Evolutionary conservation across 73 alveolate species (phyloP).

Genomic region (Tetrahymena borealis): DNA sequence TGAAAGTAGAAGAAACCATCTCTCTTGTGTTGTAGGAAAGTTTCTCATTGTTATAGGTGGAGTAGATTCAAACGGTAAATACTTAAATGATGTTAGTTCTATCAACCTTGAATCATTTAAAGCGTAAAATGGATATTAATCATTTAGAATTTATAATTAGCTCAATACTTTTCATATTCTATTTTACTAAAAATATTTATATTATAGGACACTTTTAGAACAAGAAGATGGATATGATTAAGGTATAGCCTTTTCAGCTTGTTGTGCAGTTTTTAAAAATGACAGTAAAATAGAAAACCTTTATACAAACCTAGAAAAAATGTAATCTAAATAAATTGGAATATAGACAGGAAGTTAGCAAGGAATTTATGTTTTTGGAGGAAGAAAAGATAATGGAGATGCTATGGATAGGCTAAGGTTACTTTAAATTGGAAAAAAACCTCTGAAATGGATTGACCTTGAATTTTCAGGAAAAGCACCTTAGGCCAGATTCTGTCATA

Average conservation of each 20-base stretch:
- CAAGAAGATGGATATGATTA: neutral
- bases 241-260: constrained; percentile 31
- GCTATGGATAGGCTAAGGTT: constrained; percentile 67
- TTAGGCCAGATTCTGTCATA: constrained; percentile 75
- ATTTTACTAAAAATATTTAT: too few species aligned
- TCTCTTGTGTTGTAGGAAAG: constrained; percentile 20
- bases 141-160: neutral
- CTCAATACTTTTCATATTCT: too few species aligned
- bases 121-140: neutral
- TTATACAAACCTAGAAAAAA: constrained; percentile 10
- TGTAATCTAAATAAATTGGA: neutral
- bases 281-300: constrained; percentile 36
- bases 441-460: constrained; percentile 56
- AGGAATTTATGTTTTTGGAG: constrained; percentile 93
- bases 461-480: constrained; percentile 79
- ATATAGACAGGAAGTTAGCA: constrained; percentile 16
- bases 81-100: constrained; percentile 20
- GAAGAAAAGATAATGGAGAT: constrained; percentile 69
- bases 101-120: constrained; percentile 23
- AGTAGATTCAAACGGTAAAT: constrained; percentile 32
- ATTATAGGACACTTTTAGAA: neutral
- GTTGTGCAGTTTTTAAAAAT: constrained; percentile 13
- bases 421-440: constrained; percentile 62
- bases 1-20: constrained; percentile 37
- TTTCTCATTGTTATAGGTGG: constrained; percentile 31